Conservation (phyloP, 805 yeast species). For the Candida taoyuanica region DNA sequence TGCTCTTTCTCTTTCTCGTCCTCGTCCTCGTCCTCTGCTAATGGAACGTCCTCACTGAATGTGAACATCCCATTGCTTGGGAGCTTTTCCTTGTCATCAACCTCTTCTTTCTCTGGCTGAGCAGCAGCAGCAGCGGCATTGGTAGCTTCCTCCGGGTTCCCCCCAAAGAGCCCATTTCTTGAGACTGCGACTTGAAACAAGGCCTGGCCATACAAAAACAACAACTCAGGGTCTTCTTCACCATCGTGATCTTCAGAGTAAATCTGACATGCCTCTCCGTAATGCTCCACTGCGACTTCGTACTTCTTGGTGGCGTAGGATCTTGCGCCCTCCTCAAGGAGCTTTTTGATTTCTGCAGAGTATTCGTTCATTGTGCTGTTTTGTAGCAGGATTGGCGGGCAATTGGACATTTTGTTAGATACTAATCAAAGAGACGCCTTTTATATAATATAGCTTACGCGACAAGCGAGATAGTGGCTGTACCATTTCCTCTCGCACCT, state of each 20-base stretch:
- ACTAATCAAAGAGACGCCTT: too few relatives aligned
- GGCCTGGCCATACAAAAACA: slow-evolving; percentile 75
- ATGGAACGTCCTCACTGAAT: slow-evolving; percentile 34
- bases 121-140: slow-evolving; percentile 23
- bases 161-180: slow-evolving; percentile 74
- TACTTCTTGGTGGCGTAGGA: slow-evolving; percentile 59
- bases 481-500: too few relatives aligned
- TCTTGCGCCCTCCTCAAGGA: slow-evolving; percentile 59
- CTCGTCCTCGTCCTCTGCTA: slow-evolving; percentile 31
- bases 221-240: slow-evolving; percentile 69
- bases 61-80: slow-evolving; percentile 29
- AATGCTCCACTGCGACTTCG: slow-evolving; percentile 63
- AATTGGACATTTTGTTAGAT: too few relatives aligned
- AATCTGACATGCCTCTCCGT: slow-evolving; percentile 68
- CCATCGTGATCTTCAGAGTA: slow-evolving; percentile 40
- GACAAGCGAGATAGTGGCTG: too few relatives aligned
- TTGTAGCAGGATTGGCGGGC: too few relatives aligned
- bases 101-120: slow-evolving; percentile 15
- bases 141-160: slow-evolving; percentile 26
- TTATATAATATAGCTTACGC: too few relatives aligned
- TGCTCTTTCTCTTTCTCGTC: slow-evolving; percentile 15
- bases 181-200: slow-evolving; percentile 72
- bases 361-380: slow-evolving; percentile 24
- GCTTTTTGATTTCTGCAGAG: slow-evolving; percentile 38
- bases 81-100: slow-evolving; percentile 24